These are phyloP conservation scores for Penicillium maclennaniae DNA, from an alignment of 495 filamentous ascomycete species.

Conservation along the genomic window DNA sequence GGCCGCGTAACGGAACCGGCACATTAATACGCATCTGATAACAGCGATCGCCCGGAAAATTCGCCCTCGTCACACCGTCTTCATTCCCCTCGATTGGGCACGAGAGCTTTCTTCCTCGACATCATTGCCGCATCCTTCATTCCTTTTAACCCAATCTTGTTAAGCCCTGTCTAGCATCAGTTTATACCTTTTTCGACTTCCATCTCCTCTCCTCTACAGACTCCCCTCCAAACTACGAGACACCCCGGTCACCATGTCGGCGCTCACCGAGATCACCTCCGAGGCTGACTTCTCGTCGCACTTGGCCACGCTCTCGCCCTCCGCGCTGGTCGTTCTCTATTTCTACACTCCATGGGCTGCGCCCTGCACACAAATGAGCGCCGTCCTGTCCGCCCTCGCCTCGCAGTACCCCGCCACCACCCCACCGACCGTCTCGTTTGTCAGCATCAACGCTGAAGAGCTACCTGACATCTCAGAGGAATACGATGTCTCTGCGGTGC, in stretches of 20 bases:
- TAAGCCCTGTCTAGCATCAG: neutral
- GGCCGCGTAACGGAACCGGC: neutral
- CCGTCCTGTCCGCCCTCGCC: conserved; percentile 80
- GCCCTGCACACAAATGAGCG: conserved; percentile 88
- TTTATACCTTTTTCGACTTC: neutral
- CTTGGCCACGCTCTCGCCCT: conserved; percentile 57
- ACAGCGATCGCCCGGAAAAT: conserved; percentile 24
- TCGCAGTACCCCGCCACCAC: conserved; percentile 66
- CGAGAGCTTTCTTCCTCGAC: neutral
- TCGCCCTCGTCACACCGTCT: conserved; percentile 31
- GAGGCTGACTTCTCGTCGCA: conserved; percentile 64
- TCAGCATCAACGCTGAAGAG: conserved; percentile 85
- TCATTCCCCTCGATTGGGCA: neutral
- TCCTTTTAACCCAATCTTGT: neutral
- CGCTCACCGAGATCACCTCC: conserved; percentile 66
- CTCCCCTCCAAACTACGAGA: conserved; percentile 3
- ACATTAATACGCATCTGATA: conserved; percentile 24
- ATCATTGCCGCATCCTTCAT: neutral
- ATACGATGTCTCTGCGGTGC: conserved; percentile 91
- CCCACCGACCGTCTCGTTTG: conserved; percentile 70
- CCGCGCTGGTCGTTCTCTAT: conserved; percentile 74
- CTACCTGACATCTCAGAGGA: conserved; percentile 79
- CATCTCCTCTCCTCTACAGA: conserved; percentile 10
- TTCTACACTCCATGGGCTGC: conserved; percentile 98
- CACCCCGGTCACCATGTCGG: conserved; percentile 55